Base-by-base conservation (phyloP, 305 asterid species). In the Fraxinus latifolia region DNA sequence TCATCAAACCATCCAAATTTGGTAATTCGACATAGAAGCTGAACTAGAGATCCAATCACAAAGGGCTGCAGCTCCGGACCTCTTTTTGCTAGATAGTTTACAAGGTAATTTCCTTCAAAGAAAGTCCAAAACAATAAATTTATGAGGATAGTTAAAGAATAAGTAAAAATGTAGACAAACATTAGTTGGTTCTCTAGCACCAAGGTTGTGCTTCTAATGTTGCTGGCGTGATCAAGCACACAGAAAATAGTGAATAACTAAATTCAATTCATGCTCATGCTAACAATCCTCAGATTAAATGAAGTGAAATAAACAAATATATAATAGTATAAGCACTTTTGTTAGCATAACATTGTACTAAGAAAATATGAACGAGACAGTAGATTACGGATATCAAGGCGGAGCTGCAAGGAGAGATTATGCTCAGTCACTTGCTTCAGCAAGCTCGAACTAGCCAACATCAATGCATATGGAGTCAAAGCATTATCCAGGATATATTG, bases 391-490 rank as follows among this genome's bases (percentile, higher is more conserved):
- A 96, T 93, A 89, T 96, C 99, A 87, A 96, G 97, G 88, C 99
- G 98, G 77, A 94, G 97, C 91, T 94, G 98, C 94, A 91, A 89
- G 62, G 97, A 92, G 85, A 96, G 97, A 84, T 91, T 91, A 76
- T 94, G 98, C 83, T 94, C 99, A 5, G 98, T 93, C 88, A 96
- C 99, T 96, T 96, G 99, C 93, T 96, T 96, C 95, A 94, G 89
- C 93, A 96, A 90, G 94, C 99, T 94, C 82, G 99, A 94, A 89
- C 99, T 96, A 78, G 99, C 99, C 95, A 96, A 91, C 98, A 96
- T 94, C 94, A 96, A 85, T 14, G 99, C 97, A 77, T 96, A 96
- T 79, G 99, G 99, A 82, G 99, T 93, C 87, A 90, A 90, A 79
- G 99, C 98, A 86, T 94, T 92, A 92, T 96, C 99, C 95, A 96